Base-by-base conservation (phyloP, 2,329 filamentous ascomycete species). In the Microdochium trichocladiopsis region DNA sequence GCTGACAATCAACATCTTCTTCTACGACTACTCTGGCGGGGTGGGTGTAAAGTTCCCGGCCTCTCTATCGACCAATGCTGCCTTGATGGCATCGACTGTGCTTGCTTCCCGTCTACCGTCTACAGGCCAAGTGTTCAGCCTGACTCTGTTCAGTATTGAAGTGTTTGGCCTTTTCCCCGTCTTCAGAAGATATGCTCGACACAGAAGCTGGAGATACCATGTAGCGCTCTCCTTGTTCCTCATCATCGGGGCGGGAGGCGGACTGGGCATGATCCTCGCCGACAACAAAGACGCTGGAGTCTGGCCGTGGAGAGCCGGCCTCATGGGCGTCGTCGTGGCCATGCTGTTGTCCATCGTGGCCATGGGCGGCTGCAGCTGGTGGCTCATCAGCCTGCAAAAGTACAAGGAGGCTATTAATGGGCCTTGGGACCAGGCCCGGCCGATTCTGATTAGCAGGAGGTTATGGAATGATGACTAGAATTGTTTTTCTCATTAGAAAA, bases 351-450 rank as follows among this genome's bases (percentile, higher is more conserved):
- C 88, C 1, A 83, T 85, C 4, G 67, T 96, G 51, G 85, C 84
- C 2, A 95, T 96, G 83, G 94, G 93, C 2, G 87, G 91, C 12
- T 96, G 92, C 67, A 95, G 90, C 66, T 97, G 92, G 93, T 97
- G 94, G 92, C 72, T 99, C 57, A 97, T 99, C 63, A 89, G 91
- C 9, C 70, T 99, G 68, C 94, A 99, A 71, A 93, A 95, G 72
- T 99, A 97, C 72, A 99, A 99, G 76, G 97, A 97, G 67, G 94
- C 97, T 71, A 96, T 99, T 59, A 90, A 92, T 64, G 94, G 94
- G 45, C 94, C 94, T 1, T 99, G 94, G 94, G 94, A 99, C 72
- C 92, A 93, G 21, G 94, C 94, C 6, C 80, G 92, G 65, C 94
- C 94, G 10, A 82, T 94, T 52, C 92, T 94, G 57, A 83, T 90